Base-by-base conservation (phyloP, 768 basidiomycete genomes). In the Suillus lakei region DNA sequence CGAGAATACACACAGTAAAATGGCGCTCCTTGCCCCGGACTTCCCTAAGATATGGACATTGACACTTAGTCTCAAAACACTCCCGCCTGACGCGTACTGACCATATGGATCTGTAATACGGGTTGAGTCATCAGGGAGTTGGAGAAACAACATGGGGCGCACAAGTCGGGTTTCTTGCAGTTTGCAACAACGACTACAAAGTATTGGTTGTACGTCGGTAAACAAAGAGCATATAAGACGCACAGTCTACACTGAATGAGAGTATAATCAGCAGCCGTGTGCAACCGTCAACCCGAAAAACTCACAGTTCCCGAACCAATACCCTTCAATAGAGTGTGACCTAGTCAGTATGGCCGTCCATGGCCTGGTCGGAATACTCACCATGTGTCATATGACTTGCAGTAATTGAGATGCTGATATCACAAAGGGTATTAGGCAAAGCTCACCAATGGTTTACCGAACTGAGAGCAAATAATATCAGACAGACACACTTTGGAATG, bases 1-100 rank as follows among this genome's bases (percentile, higher is more conserved):
- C 18, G n/a, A 56, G 36, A 23, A 39, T 13, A 80, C 89, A 59
- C 67, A 92, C 92, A 46, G 95, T 92, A 72, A 96, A 97, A 70
- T 96, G 90, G 59, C 91, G 86, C 76, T 91, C 87, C 75, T 88
- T 87, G 68, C 91, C 90, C 65, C 96, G 84, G 21, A 98, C 96
- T 80, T 98, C 96, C 95, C 92, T 93, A 75, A 30, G 68, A 66
- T 67, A 64, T 63, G 65, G 58, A 69, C 64, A 65, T 60, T 48
- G 66, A 72, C 62, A 67, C 68, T 73, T 62, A 75, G 71, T 71
- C 50, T 38, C 64, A 60, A 66, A 54, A 69, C 68, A 69, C 60
- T 62, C 67, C 68, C 66, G 67, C 74, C 68, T 74, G 69, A 55
- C 59, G 70, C 73, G 71, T 55, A 82, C 85, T 80, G 77, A 92